A percentile compares a stretch with the other conserved stretches of the same genome.
Evolutionary conservation across 352 stramenopile species (phyloP).

Genomic region (Pythium insidiosum): DNA sequence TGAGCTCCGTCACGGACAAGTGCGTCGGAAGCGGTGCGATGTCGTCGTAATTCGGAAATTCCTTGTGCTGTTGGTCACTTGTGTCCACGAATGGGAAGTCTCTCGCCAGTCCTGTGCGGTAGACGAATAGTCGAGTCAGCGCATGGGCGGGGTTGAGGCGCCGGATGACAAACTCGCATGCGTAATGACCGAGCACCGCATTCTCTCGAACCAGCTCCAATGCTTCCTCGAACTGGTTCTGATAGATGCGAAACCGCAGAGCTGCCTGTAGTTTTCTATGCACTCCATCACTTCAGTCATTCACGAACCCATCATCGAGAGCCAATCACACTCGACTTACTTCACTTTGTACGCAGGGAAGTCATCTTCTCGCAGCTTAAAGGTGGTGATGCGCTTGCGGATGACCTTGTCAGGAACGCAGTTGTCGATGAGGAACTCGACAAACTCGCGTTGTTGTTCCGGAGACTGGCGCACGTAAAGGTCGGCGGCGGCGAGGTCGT

Average conservation of each 20-base stretch:
- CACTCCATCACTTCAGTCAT: too few species aligned
- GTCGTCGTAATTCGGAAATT: slow-evolving; percentile 29
- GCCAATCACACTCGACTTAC: too few species aligned
- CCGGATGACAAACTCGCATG: slow-evolving; percentile 45
- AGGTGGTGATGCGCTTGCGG: slow-evolving; percentile 55
- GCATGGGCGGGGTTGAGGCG: slow-evolving; percentile 26
- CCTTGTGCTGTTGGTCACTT: slow-evolving; percentile 4
- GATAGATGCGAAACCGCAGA: too few species aligned
- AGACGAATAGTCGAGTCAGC: slow-evolving; percentile 50
- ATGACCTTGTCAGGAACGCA: slow-evolving; percentile 54
- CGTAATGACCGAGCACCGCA: slow-evolving; percentile 29
- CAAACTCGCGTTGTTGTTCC: slow-evolving; percentile 29
- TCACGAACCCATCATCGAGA: too few species aligned
- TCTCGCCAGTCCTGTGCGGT: slow-evolving; percentile 20
- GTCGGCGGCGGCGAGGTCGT: slow-evolving; percentile 51
- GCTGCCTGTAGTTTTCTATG: too few species aligned
- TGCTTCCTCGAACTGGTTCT: too few species aligned
- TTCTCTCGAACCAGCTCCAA: slow-evolving; percentile 22
- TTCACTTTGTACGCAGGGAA: slow-evolving; percentile 54
- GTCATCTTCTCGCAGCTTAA: slow-evolving; percentile 36
- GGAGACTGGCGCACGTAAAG: slow-evolving; percentile 31
- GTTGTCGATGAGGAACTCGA: slow-evolving; percentile 41
- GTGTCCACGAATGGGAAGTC: slow-evolving; percentile 46
- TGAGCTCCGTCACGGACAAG: slow-evolving; percentile 33
- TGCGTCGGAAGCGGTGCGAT: slow-evolving; percentile 31